Conservation (phyloP, 2,329 filamentous ascomycete species). For the Botryosphaeria dothidea region DNA sequence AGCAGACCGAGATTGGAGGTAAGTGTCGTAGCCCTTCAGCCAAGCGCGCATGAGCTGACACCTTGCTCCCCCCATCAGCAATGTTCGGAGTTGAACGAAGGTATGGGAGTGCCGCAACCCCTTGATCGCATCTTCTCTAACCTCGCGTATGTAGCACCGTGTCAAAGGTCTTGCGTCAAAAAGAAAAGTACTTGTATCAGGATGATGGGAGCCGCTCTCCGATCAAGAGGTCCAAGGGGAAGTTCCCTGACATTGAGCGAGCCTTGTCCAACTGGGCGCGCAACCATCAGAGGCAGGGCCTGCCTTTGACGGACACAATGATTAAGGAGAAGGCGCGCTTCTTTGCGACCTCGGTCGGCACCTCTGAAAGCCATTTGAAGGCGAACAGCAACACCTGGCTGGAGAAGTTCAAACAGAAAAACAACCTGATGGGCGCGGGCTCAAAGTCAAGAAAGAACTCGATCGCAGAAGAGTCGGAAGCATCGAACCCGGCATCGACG, state of each 20-base stretch:
- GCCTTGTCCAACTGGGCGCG: conserved; percentile 84
- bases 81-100: conserved; percentile 97
- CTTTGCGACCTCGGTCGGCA: conserved; percentile 73
- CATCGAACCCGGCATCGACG: conserved; percentile 57
- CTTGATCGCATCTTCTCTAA: not conserved
- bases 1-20: conserved; percentile 96
- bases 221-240: conserved; percentile 79
- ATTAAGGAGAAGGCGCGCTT: conserved; percentile 82
- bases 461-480: conserved; percentile 66
- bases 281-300: conserved; percentile 76
- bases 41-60: conserved; percentile 31
- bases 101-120: conserved; percentile 51
- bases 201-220: conserved; percentile 79
- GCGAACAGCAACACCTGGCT: conserved; percentile 77
- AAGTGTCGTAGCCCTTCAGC: conserved; percentile 35
- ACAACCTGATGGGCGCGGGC: conserved; percentile 58
- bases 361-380: conserved; percentile 70
- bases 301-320: conserved; percentile 73
- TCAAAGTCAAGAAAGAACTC: conserved; percentile 56
- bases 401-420: conserved; percentile 93
- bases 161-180: conserved; percentile 94
- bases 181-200: conserved; percentile 87
- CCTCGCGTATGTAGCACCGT: conserved; percentile 69
- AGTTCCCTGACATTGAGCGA: conserved; percentile 87
- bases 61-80: conserved; percentile 51